Conservation (phyloP, 1,139 yeast genomes). For the Yamadazyma siamensis region DNA sequence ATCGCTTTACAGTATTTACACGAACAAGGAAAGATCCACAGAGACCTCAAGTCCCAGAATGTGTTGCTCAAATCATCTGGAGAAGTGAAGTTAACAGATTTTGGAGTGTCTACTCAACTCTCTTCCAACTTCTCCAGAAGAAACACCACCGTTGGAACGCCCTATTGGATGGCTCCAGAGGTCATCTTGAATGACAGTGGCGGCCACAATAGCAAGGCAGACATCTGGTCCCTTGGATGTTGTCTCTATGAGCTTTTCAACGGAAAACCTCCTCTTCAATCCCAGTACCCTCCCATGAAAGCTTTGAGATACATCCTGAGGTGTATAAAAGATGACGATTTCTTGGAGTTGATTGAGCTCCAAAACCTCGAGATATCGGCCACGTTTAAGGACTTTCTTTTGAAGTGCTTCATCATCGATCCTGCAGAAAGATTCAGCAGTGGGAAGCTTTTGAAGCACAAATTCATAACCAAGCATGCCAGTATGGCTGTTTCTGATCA, state of each 20-base stretch:
- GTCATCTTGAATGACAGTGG: conserved; percentile 72
- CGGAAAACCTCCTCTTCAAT: conserved; percentile 80
- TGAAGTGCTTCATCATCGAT: conserved; percentile 60
- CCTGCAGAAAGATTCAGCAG: conserved; percentile 62
- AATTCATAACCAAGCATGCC: conserved; percentile 41
- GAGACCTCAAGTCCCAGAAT: conserved; percentile 87
- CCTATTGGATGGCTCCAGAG: conserved; percentile 99
- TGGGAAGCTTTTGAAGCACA: conserved; percentile 52
- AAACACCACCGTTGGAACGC: conserved; percentile 95
- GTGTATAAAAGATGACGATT: conserved; percentile 32
- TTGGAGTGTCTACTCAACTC: conserved; percentile 90
- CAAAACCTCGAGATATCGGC: conserved; percentile 21
- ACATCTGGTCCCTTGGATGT: conserved; percentile 94
- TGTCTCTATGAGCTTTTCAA: conserved; percentile 80
- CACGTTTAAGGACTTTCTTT: conserved; percentile 53
- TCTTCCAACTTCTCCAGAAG: conserved; percentile 74
- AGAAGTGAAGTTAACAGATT: conserved; percentile 89
- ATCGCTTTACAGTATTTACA: conserved; percentile 71
- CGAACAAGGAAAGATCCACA: conserved; percentile 74
- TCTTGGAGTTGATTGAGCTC: conserved; percentile 28
- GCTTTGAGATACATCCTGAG: conserved; percentile 54
- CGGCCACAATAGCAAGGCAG: conserved; percentile 86
- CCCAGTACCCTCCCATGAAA: conserved; percentile 71
- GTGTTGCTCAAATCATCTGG: conserved; percentile 65
- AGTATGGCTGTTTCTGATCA: too few relatives aligned